Evolutionary conservation across 208 protist species (phyloP).

Genomic region (Trypanosoma vivax): DNA sequence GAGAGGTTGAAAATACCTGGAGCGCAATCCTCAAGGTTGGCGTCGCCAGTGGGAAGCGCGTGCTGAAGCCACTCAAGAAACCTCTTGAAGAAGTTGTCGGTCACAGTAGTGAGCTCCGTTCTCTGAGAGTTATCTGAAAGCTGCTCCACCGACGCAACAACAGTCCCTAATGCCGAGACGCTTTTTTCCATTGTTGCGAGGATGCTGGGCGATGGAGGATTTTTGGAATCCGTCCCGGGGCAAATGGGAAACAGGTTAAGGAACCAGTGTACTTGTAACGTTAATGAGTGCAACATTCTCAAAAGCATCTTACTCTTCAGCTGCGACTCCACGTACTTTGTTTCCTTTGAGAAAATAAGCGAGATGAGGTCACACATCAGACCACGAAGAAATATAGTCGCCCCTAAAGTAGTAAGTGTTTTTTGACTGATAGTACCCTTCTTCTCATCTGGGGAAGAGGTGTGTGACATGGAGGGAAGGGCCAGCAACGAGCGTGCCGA

Average conservation of each 20-base stretch:
- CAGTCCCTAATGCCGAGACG: slow-evolving; percentile 19
- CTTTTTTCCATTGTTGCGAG: slow-evolving; percentile 14
- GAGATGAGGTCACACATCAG: slow-evolving; percentile 18
- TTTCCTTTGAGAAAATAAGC: slow-evolving; percentile 17
- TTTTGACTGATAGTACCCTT: neutral
- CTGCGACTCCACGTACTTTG: slow-evolving; percentile 15
- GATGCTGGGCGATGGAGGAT: neutral
- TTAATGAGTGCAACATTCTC: slow-evolving; percentile 16
- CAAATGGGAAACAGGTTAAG: neutral
- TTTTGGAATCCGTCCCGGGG: neutral
- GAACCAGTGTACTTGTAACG: slow-evolving; percentile 21
- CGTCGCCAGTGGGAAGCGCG: neutral
- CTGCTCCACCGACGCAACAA: slow-evolving; percentile 7
- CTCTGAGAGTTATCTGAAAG: neutral
- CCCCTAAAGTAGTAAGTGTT: neutral
- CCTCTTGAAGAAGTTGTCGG: slow-evolving; percentile 7
- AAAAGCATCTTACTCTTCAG: slow-evolving; percentile 14
- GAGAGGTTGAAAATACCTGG: slow-evolving; percentile 19
- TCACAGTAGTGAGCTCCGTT: neutral
- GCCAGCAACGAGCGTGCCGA: slow-evolving; percentile 7
- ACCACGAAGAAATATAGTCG: slow-evolving; percentile 17
- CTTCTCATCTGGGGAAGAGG: neutral
- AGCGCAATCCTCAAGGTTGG: slow-evolving; percentile 7
- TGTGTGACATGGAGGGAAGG: slow-evolving; percentile 6
- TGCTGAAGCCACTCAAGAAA: slow-evolving; percentile 22